Base-by-base conservation (phyloP, 2,329 filamentous ascomycete genomes). In the Sporothrix pallida region DNA sequence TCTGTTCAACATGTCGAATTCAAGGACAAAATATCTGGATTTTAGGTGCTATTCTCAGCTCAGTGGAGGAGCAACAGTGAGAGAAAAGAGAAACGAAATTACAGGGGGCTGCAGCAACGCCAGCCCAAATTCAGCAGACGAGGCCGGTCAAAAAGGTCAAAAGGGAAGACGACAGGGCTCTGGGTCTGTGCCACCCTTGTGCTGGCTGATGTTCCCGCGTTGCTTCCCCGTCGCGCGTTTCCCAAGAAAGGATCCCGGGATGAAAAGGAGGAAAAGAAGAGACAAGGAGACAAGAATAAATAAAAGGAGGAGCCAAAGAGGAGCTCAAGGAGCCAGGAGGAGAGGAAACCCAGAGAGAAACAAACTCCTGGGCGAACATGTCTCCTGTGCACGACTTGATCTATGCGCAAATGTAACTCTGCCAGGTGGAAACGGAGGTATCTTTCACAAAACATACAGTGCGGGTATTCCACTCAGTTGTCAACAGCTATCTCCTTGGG, bases 101-200 rank as follows among this genome's bases (percentile, higher is more conserved):
- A 15, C 44, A 68, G 48, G 65, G 44, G 65, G 44, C 46, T 68
- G 65, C 65, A 68, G 44, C 44, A 67, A 23, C 65, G 65, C 65
- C 46, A 52, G 9, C 12, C 46, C 44, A 4, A 37, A 52, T 68
- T 20, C 62, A 67, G n/a, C 42, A 48, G n/a, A 65, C 62, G n/a
- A 46, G 62, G 42, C 62, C 23, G 63, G 50, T 20, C 5, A 48
- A 67, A 26, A 26, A 68, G 15, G 65, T 20, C 46, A 68, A 48
- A 50, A 68, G 13, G 31, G 20, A 48, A 48, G n/a, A 50, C 10
- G 7, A 63, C 20, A 44, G n/a, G 37, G 44, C 63, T 9, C 44
- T 10, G 48, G 17, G 26, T 54, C 48, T 54, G 67, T 69, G 65
- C 46, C 65, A 69, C 65, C 65, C 65, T 15, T 67, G 63, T 67